A percentile compares a stretch with the other conserved stretches of the same genome.
Conservation (phyloP, 106 monocot species). For the Acorus gramineus region DNA sequence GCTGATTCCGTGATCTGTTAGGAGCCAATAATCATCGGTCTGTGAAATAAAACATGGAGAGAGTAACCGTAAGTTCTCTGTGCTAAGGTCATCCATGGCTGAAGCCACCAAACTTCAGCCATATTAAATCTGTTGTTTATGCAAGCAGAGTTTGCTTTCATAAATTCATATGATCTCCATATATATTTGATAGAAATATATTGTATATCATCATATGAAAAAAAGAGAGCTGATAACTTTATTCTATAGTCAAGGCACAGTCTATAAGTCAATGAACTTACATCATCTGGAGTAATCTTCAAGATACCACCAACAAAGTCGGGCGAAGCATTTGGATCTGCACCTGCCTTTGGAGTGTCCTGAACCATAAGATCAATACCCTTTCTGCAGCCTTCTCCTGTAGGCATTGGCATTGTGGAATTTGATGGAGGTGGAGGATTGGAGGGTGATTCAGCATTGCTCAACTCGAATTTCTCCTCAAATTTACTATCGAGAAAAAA, state of each 20-base stretch:
- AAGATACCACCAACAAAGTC: slow-evolving; percentile 63
- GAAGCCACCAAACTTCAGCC: too few relatives aligned
- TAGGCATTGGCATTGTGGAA: slow-evolving; percentile 10
- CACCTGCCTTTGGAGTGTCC: slow-evolving; percentile 3
- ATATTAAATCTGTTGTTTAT: too few relatives aligned
- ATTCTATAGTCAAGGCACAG: too few relatives aligned
- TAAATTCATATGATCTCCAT: too few relatives aligned
- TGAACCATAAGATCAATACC: slow-evolving; percentile 7
- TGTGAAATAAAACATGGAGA: slow-evolving; percentile 18
- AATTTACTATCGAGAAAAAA: slow-evolving; percentile 46
- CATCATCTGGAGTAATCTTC: slow-evolving; percentile 82
- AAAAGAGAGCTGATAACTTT: too few relatives aligned
- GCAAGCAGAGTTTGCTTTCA: too few relatives aligned
- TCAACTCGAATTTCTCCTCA: slow-evolving; percentile 84
- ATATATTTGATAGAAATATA: too few relatives aligned
- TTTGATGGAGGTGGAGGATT: slow-evolving; percentile 22
- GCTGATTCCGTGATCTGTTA: slow-evolving; percentile 47
- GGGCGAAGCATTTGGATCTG: slow-evolving; percentile 34
- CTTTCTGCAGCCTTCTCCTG: slow-evolving; percentile 16
- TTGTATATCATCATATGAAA: too few relatives aligned
- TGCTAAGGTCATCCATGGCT: too few relatives aligned
- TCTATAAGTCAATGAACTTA: slow-evolving; percentile 26
- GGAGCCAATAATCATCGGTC: slow-evolving; percentile 70
- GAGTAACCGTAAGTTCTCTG: too few relatives aligned
- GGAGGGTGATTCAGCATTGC: slow-evolving; percentile 36